phyloP scores from a whole-genome alignment of 108 stramenopile genomes.

The Nitzschia sp. region DNA sequence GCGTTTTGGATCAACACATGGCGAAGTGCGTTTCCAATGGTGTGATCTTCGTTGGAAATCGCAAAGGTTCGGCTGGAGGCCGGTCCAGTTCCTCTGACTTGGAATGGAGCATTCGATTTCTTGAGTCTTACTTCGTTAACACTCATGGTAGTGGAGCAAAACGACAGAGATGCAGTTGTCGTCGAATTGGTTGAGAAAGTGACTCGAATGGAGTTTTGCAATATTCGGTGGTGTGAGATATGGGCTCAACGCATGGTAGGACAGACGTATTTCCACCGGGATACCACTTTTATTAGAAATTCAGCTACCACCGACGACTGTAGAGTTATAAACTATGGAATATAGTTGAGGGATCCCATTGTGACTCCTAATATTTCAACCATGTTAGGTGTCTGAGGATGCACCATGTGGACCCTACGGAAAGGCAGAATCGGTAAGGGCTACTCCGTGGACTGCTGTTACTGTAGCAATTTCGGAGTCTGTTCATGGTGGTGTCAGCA shows the following conservation, averaged over 20 bases:
- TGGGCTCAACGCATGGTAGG: not conserved
- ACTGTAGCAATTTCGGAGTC: too few species aligned
- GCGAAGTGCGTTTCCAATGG: slow-evolving; percentile 90
- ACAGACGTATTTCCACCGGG: too few species aligned
- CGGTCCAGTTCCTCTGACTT: slow-evolving; percentile 71
- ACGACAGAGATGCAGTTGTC: too few species aligned
- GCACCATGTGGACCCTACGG: not conserved
- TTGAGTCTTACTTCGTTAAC: slow-evolving; percentile 73
- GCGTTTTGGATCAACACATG: slow-evolving; percentile 57
- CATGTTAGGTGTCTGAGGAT: too few species aligned
- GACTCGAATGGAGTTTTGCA: too few species aligned
- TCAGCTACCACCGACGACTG: too few species aligned
- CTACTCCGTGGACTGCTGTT: too few species aligned
- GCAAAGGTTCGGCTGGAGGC: slow-evolving; percentile 75
- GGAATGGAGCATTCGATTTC: slow-evolving; percentile 40
- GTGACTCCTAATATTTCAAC: not conserved
- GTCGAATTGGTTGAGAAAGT: too few species aligned
- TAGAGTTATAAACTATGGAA: not conserved
- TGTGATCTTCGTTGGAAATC: slow-evolving; percentile 94
- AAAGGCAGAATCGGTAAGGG: not conserved
- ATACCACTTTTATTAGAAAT: too few species aligned
- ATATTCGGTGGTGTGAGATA: too few species aligned
- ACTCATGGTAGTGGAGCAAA: slow-evolving; percentile 36
- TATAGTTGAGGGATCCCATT: not conserved
- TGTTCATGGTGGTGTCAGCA: too few species aligned